Evolutionary conservation across 2,329 filamentous ascomycete genomes (phyloP), one percentile per base, ranked within the genome.

Genomic region (Helotiales sp.): DNA sequence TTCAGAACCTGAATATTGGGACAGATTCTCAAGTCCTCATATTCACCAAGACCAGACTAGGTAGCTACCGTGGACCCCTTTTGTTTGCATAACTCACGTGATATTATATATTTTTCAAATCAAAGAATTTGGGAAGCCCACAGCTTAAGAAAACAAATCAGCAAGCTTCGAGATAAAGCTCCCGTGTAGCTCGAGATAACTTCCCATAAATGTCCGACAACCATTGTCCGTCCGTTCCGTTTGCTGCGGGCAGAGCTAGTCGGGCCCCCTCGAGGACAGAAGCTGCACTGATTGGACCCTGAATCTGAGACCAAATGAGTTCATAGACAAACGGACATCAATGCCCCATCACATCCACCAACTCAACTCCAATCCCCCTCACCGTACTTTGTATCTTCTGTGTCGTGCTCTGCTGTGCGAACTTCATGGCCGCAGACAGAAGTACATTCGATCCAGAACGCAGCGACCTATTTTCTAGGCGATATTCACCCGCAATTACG

Each of bases 401-500:
- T 24, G 12, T 15, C 27, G n/a, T 12, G 27, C 22, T 40, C 40
- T 3, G 12, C 22, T 25, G 40, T 44, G 40, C 7, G n/a, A 24
- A 24, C 40, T 44, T 44, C 40, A 44, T 44, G 40, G 36, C 36
- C 36, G n/a, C 36, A 40, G 40, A 44, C 22, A 44, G 22, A 44
- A 24, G 15, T 15, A 44, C 40, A 25, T 9, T 25, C 40, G 40
- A 44, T 44, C 42, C 33, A 52, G 33, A 40, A 12, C 22, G 36
- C 25, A 8, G 29, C 34, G 27, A 30, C 44, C 36, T 36, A 4
- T 19, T 36, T 15, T 13, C n/a, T 33, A 24, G 30, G 15, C 25
- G 13, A 31, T 31, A 48, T 17, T 56, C 48, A 33, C 19, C 38
- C 36, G 50, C 55, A 53, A 53, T 53, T 57, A 50, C 55, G 29